These are phyloP conservation scores for Vitis vinifera DNA, from an alignment of 164 flowering plant genomes.

Conservation along the genomic window ASM3070453v1 NC_081810.1:8867001-8867500, in stretches of 20 bases:
- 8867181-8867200: neutral
- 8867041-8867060: too few species aligned
- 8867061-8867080: too few species aligned
- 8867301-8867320: neutral
- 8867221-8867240: neutral
- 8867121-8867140: neutral
- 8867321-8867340: neutral
- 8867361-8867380: conserved; percentile 23
- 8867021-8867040: too few species aligned
- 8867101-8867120: neutral
- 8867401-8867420: conserved; percentile 61
- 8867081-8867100: too few species aligned
- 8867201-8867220: neutral
- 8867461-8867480: conserved; percentile 31
- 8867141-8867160: neutral
- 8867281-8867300: neutral
- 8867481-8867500: neutral
- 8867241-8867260: neutral
- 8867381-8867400: conserved; percentile 45
- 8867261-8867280: neutral
- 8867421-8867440: conserved; percentile 42
- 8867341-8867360: conserved; percentile 12
- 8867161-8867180: neutral
- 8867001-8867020: too few species aligned
- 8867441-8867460: conserved; percentile 73